Evolutionary conservation across 495 filamentous ascomycete genomes (phyloP), one percentile per base, ranked within the genome.

Genomic region (Letharia lupina): DNA sequence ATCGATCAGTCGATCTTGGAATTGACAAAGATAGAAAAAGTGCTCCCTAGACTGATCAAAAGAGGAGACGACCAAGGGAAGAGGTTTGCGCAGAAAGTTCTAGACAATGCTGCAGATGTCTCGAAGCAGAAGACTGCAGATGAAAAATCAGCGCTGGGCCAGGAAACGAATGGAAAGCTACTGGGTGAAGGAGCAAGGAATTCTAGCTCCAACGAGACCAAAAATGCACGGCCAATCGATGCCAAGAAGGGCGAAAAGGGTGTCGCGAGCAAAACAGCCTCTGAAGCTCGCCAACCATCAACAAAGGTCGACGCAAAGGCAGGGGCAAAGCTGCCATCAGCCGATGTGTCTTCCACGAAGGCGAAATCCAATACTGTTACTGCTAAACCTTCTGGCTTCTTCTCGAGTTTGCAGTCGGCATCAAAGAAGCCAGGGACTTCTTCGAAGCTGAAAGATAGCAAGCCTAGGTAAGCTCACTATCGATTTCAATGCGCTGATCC

Each of bases 11-110:
- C 84, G 28, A 69, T 85, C 8, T 77, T 90, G 31, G 80, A 84
- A 62, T 86, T 83, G 65, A 84, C 85, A 28, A 93, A 92, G 69
- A 77, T 94, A 48, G 79, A 83, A 40, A 86, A 84, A 63, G 73
- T 88, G 16, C 74, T 86, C 4, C 82, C 83, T 7, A 83, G 84
- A 60, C 84, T 89, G 56, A 76, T 82, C 35, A 89, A 88, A 72
- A 84, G 84, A 65, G 88, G 89, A 6, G 85, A 87, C 63, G 82
- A 82, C 7, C 77, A 84, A 45, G 83, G 82, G 7, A 87, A 86
- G 67, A 76, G 71, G 11, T 75, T 84, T 23, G 81, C 83, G 2
- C 83, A 88, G 71, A 78, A 77, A 61, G 81, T 88, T 28, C 66
- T 82, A 31, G 81, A 84, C 28, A 84, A 83, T 68, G 84, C 84